These are phyloP conservation scores for Wallemia mellicola DNA, from an alignment of 1,284 basidiomycete genomes.

Conservation along the genomic window DNA sequence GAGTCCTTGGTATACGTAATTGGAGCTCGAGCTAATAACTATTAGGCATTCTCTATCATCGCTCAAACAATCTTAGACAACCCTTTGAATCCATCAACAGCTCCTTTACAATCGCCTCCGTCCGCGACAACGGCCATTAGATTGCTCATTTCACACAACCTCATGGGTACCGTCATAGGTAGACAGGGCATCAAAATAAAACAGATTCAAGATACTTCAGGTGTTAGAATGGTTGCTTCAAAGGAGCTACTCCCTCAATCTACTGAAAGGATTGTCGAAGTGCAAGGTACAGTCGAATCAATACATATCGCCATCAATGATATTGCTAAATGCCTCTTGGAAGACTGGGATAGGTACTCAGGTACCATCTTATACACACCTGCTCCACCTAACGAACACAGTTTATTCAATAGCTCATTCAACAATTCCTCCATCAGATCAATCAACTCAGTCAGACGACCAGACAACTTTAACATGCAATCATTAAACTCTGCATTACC, in stretches of 20 bases:
- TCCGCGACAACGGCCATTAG: constrained; percentile 62
- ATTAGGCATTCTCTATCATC: constrained; percentile 86
- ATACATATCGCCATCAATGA: constrained; percentile 77
- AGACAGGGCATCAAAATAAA: constrained; percentile 95
- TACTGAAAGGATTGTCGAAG: constrained; percentile 89
- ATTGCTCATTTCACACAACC: constrained; percentile 86
- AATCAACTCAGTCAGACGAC: constrained; percentile 2
- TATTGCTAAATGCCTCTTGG: constrained; percentile 77
- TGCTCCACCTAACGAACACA: constrained; percentile 45
- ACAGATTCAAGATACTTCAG: constrained; percentile 90
- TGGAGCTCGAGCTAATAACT: too few species aligned
- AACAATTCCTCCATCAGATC: constrained; percentile 26
- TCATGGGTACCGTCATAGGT: constrained; percentile 98
- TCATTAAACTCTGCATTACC: constrained; percentile 10
- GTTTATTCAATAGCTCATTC: constrained; percentile 9
- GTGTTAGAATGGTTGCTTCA: constrained; percentile 86
- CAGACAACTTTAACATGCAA: constrained; percentile 10
- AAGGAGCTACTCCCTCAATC: constrained; percentile 98
- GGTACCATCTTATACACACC: constrained; percentile 92
- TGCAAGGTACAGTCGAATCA: constrained; percentile 67
- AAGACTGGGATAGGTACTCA: constrained; percentile 80
- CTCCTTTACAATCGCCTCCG: constrained; percentile 24
- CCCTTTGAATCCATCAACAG: constrained; percentile 25
- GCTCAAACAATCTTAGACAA: constrained; percentile 58
- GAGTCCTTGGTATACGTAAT: too few species aligned